Conservation (phyloP, 2,329 filamentous ascomycete genomes). For the Aspergillus sp. region DNA sequence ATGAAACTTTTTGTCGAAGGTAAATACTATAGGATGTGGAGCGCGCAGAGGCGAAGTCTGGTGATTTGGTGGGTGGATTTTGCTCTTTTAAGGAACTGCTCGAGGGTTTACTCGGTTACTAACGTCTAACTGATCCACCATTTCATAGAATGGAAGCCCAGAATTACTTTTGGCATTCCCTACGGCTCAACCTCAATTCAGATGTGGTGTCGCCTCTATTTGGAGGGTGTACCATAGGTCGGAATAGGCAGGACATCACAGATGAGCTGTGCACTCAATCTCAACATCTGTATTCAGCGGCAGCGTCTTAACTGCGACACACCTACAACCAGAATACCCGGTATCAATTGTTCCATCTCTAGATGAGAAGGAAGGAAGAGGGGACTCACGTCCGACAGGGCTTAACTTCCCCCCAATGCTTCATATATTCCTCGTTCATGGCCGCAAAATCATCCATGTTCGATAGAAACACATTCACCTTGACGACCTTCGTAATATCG, state of each 20-base stretch:
- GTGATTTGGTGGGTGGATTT: neutral
- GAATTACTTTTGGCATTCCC: neutral
- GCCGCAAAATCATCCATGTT: constrained; percentile 67
- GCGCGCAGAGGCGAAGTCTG: neutral
- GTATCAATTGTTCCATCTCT: neutral
- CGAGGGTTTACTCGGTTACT: neutral
- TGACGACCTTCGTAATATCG: constrained; percentile 61
- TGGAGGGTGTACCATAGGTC: too few species aligned
- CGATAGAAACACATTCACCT: constrained; percentile 66
- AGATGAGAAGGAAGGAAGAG: neutral
- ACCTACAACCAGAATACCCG: constrained; percentile 38
- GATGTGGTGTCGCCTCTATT: too few species aligned
- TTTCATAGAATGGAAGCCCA: neutral
- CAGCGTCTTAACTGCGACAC: constrained; percentile 84
- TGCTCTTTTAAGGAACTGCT: neutral
- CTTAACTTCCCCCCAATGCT: constrained; percentile 66
- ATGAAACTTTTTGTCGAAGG: neutral
- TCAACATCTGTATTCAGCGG: constrained; percentile 85
- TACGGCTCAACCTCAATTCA: neutral
- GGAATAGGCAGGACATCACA: neutral
- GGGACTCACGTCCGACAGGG: constrained; percentile 48
- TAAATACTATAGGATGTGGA: neutral
- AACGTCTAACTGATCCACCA: neutral
- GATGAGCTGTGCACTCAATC: constrained; percentile 72
- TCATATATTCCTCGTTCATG: constrained; percentile 84